Evolutionary conservation across 2,329 filamentous ascomycete species (phyloP).

Genomic region (Chalaropsis ovoidea): DNA sequence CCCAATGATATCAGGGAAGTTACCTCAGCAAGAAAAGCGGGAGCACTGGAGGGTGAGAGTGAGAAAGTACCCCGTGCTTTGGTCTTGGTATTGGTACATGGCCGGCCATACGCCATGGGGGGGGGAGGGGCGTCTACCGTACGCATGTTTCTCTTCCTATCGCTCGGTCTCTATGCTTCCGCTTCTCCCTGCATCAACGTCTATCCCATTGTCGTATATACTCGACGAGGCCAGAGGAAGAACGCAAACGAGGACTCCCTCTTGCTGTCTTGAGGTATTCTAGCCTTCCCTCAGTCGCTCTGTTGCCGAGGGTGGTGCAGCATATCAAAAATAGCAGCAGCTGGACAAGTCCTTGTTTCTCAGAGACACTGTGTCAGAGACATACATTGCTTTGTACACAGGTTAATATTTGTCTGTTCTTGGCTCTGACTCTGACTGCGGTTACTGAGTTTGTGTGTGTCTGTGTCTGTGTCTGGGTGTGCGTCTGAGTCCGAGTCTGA

Average conservation of each 20-base stretch:
- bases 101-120: background rate
- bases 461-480: background rate
- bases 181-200: background rate
- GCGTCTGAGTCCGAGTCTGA: background rate
- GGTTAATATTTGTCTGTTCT: background rate
- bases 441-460: background rate
- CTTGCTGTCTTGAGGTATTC: too few species aligned
- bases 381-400: slow-evolving; percentile 7
- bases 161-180: background rate
- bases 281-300: background rate
- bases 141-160: background rate
- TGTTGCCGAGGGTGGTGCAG: slow-evolving; percentile 9
- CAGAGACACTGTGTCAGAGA: slow-evolving; percentile 11
- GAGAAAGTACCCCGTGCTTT: background rate
- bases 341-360: background rate
- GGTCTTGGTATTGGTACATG: background rate
- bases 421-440: background rate
- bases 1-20: background rate
- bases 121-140: background rate
- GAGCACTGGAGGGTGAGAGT: background rate
- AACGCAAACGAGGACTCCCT: background rate
- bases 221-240: background rate
- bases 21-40: background rate
- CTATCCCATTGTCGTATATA: background rate
- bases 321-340: slow-evolving; percentile 11